Conservation (phyloP, 1,284 basidiomycete species). For the Neotropicomus parvogracilis region DNA sequence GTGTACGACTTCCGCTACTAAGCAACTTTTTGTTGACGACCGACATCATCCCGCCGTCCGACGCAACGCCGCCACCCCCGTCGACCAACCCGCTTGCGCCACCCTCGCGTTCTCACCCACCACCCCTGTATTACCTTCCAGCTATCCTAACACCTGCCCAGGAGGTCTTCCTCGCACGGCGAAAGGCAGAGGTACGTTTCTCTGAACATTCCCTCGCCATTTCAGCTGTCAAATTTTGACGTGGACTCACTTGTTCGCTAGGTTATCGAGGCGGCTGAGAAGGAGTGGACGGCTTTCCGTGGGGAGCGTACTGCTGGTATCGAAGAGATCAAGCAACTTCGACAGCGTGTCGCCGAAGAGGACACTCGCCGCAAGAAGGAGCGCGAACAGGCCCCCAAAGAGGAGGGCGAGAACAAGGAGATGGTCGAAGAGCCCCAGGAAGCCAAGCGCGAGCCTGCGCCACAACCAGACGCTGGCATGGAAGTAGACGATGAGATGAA, state of each 20-base stretch:
- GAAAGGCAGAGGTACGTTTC: constrained; percentile 58
- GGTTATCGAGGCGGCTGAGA: constrained; percentile 61
- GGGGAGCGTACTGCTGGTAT: constrained; percentile 56
- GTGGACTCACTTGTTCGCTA: constrained; percentile 27
- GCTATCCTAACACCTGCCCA: constrained; percentile 64
- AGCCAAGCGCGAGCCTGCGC: constrained; percentile 20
- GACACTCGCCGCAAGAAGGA: constrained; percentile 44
- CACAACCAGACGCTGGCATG: constrained; percentile 39
- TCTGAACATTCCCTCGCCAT: background rate
- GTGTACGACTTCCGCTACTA: constrained; percentile 63
- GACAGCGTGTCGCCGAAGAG: constrained; percentile 63
- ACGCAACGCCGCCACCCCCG: constrained; percentile 27
- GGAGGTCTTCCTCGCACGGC: constrained; percentile 58
- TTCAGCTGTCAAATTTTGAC: background rate
- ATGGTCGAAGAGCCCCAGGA: constrained; percentile 21
- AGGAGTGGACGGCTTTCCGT: constrained; percentile 63
- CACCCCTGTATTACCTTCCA: constrained; percentile 74
- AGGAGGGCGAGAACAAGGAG: constrained; percentile 31
- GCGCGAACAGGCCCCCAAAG: constrained; percentile 43
- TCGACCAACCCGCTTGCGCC: constrained; percentile 45
- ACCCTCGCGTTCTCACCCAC: constrained; percentile 63
- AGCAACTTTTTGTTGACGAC: constrained; percentile 74
- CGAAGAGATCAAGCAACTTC: constrained; percentile 58
- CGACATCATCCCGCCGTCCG: constrained; percentile 52
- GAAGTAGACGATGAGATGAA: constrained; percentile 41